Conservation (phyloP, 2,329 filamentous ascomycete genomes). For the Aureobasidium sp. region DNA sequence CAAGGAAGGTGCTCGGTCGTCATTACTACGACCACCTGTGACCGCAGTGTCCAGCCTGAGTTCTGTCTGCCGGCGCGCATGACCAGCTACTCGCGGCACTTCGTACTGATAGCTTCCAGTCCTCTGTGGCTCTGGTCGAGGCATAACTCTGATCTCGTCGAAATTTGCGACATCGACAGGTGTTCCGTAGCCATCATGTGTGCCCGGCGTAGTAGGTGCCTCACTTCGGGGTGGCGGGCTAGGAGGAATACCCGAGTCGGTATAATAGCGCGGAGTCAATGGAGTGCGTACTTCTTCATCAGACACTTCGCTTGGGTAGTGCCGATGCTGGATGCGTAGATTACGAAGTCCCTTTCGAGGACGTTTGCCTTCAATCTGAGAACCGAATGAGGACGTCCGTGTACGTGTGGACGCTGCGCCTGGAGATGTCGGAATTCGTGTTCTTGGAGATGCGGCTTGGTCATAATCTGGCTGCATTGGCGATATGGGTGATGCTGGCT, state of each 20-base stretch:
- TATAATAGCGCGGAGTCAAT: constrained; percentile 50
- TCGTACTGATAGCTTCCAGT: constrained; percentile 18
- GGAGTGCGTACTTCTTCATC: constrained; percentile 44
- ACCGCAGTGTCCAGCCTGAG: constrained; percentile 2
- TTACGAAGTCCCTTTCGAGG: constrained; percentile 41
- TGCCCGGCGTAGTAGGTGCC: constrained; percentile 29
- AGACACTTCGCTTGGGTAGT: constrained; percentile 34
- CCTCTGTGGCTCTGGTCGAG: constrained; percentile 24
- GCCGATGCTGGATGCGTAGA: constrained; percentile 37
- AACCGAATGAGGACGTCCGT: constrained; percentile 32
- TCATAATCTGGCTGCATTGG: constrained; percentile 24
- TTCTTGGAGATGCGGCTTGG: constrained; percentile 12
- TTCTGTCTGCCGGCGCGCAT: not conserved
- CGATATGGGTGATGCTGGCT: constrained; percentile 21
- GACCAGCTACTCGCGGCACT: not conserved
- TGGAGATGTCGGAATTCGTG: not conserved
- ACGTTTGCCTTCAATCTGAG: constrained; percentile 23
- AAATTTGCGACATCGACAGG: constrained; percentile 17
- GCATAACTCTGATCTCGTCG: constrained; percentile 23
- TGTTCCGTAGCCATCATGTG: constrained; percentile 14
- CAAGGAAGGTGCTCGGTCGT: not conserved
- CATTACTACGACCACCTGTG: not conserved
- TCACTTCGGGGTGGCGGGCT: constrained; percentile 38
- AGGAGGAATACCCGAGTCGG: constrained; percentile 48
- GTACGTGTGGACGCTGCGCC: constrained; percentile 12